Base-by-base conservation (phyloP, 1,284 basidiomycete genomes). In the Mycosarcoma maydis region DNA sequence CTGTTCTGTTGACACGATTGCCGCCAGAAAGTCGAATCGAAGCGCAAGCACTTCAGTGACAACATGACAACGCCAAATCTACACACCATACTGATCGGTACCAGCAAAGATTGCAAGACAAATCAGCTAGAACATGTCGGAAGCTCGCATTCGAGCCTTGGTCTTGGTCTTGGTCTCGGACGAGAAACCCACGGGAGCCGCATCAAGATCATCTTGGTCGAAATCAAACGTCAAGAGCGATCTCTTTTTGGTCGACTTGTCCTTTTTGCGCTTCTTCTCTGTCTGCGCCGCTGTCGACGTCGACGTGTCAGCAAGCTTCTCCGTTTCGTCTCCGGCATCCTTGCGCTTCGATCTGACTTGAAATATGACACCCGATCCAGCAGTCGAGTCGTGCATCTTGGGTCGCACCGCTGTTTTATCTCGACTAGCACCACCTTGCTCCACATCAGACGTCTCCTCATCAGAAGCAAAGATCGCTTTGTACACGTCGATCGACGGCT, bases 401-500 rank as follows among this genome's bases (percentile, higher is more conserved):
- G 58, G 46, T 27, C 14, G 19, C 14, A 13, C 20, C 19, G 5
- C 10, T 2, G 9, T n/a, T 13, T 6, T 16, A n/a, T 34, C 32
- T 2, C 32, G 32, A 11, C 13, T n/a, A n/a, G 6, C 32, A 16
- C 6, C n/a, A 88, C 90, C 34, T 89, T 94, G 52, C 89, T 91
- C 54, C 1, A 95, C 83, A 87, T 93, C 46, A 88, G 92, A 71
- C 89, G 94, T 79, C 88, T 92, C 40, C 89, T 94, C 55, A 89
- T 92, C 57, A 2, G 60, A 60, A 6, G 52, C 82, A 68, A 84
- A 84, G 38, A 83, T 80, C 14, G 80, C 92, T 81, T 95, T 95
- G 86, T 97, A 98, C 34, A 98, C 88, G 76, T 94, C 91, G 86
- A 93, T 91, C 3, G 88, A 85, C 2, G 95, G 95, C 39, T 91